Evolutionary conservation across 495 filamentous ascomycete genomes (phyloP).

Genomic region (Symbiotaphrina buchneri): DNA sequence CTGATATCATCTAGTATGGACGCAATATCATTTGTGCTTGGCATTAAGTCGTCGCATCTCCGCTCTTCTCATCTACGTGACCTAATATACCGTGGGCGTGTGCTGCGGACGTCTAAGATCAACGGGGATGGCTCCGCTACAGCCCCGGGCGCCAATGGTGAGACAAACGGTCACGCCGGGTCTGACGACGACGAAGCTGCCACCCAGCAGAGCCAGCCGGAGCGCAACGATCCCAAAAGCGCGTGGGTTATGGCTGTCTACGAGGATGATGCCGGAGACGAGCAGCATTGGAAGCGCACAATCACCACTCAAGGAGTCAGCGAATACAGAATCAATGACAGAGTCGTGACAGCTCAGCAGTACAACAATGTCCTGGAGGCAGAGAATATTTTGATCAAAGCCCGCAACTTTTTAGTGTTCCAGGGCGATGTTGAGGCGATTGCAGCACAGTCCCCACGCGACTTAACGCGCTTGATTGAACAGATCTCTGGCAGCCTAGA

Average conservation of each 20-base stretch:
- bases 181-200: conserved; percentile 26
- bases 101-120: conserved; percentile 76
- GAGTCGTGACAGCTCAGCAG: conserved; percentile 64
- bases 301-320: conserved; percentile 76
- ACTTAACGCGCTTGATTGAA: conserved; percentile 88
- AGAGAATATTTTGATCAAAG: conserved; percentile 95
- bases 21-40: conserved; percentile 95
- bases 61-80: conserved; percentile 90
- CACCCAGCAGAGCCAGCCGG: conserved; percentile 23
- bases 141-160: conserved; percentile 19
- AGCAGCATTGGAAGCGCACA: conserved; percentile 84
- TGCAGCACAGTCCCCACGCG: conserved; percentile 75
- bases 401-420: conserved; percentile 93
- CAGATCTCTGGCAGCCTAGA: conserved; percentile 94
- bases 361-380: conserved; percentile 87
- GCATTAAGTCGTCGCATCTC: conserved; percentile 92
- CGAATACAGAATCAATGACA: conserved; percentile 94
- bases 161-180: conserved; percentile 27
- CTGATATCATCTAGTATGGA: conserved; percentile 50
- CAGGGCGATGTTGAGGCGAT: conserved; percentile 98
- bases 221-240: conserved; percentile 57
- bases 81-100: conserved; percentile 86
- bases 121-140: conserved; percentile 62
- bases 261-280: conserved; percentile 89
- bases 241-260: conserved; percentile 99